phyloP scores from a whole-genome alignment of 768 basidiomycete species.

The Psilocybe sp. region DNA sequence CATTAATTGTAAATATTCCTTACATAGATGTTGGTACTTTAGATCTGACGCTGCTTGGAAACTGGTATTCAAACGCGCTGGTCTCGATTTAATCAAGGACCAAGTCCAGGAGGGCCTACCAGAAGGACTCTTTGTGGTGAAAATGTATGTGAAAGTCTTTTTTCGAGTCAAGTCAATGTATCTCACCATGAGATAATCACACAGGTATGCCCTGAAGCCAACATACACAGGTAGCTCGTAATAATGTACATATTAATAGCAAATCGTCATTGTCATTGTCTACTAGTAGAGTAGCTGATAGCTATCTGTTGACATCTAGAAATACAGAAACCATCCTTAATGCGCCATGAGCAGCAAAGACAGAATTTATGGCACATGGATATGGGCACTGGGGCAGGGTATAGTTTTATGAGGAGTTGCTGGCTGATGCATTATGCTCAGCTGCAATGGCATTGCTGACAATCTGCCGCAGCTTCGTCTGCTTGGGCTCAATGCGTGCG shows the following conservation, averaged over 20 bases:
- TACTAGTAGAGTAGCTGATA: no score
- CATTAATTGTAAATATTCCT: background rate
- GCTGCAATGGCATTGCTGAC: constrained; percentile 53
- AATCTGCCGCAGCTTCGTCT: constrained; percentile 44
- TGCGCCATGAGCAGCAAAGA: background rate
- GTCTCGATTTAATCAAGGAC: constrained; percentile 67
- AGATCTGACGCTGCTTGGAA: constrained; percentile 69
- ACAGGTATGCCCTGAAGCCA: constrained; percentile 60
- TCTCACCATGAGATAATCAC: constrained; percentile 3
- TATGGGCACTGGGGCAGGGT: background rate
- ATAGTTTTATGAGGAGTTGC: constrained; percentile 10
- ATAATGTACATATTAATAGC: no score
- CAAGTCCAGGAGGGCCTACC: constrained; percentile 84
- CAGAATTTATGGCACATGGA: background rate
- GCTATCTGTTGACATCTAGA: no score
- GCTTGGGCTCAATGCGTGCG: constrained; percentile 42
- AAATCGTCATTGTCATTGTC: no score
- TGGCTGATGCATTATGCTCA: constrained; percentile 13
- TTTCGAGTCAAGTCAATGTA: background rate
- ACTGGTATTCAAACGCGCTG: constrained; percentile 67
- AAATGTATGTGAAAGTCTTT: constrained; percentile 56
- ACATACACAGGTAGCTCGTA: background rate
- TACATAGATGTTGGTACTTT: constrained; percentile 49
- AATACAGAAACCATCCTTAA: no score
- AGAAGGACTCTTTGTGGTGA: constrained; percentile 76